Conservation (phyloP, 108 stramenopile genomes). For the Chaetoceros muelleri region DNA sequence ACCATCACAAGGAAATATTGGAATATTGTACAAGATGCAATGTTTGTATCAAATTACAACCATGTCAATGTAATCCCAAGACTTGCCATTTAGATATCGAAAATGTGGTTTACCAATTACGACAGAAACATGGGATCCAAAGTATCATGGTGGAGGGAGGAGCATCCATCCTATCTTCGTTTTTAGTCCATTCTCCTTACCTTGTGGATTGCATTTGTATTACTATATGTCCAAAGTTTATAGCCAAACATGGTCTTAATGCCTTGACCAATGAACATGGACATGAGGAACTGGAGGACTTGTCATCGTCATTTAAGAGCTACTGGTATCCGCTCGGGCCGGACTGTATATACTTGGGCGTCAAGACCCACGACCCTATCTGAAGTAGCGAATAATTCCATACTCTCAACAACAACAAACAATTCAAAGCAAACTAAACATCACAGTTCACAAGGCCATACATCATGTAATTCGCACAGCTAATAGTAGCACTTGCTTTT, state of each 20-base stretch:
- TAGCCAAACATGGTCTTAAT: constrained; percentile 33
- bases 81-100: constrained; percentile 30
- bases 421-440: neutral
- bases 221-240: constrained; percentile 52
- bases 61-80: constrained; percentile 25
- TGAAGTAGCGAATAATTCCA: too few relatives aligned
- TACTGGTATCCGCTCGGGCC: neutral
- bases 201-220: constrained; percentile 56
- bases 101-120: constrained; percentile 30
- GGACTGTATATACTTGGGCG: neutral
- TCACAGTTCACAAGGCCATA: too few relatives aligned
- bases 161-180: constrained; percentile 34
- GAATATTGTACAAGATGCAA: neutral
- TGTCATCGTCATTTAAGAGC: neutral
- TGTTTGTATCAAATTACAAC: constrained; percentile 24
- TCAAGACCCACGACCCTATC: too few relatives aligned
- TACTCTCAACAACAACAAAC: too few relatives aligned
- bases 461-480: too few relatives aligned
- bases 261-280: constrained; percentile 6
- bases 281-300: neutral
- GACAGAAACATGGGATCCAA: constrained; percentile 31
- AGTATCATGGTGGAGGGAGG: constrained; percentile 82
- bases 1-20: neutral
- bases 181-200: constrained; percentile 7
- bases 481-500: too few relatives aligned